Percentiles rank a stretch among this genome's conserved stretches.
Conservation (phyloP, 345 rosid species). For the Barbarea vulgaris region DNA sequence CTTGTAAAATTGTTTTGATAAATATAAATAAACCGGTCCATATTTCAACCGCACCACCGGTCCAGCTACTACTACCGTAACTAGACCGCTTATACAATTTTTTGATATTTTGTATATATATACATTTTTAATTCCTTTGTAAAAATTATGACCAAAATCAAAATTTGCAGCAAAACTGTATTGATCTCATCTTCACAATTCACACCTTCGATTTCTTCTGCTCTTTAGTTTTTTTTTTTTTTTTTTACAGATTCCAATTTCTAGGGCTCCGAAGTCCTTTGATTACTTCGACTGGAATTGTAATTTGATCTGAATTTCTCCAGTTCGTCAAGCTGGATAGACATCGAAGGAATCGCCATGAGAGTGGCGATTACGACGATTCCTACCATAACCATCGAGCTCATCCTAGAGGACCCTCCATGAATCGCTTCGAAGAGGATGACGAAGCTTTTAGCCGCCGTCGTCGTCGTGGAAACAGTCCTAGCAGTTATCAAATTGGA, state of each 20-base stretch:
- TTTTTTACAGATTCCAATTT: constrained; percentile 13
- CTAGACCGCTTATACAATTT: not conserved
- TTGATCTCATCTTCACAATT: constrained; percentile 4
- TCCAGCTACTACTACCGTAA: not conserved
- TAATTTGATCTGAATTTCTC: not conserved
- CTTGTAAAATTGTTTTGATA: not conserved
- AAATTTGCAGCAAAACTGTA: not conserved
- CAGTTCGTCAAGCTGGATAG: constrained; percentile 65
- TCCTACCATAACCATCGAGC: constrained; percentile 44
- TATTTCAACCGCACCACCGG: not conserved
- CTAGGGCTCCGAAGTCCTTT: constrained; percentile 44
- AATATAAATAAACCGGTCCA: not conserved
- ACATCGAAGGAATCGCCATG: constrained; percentile 72
- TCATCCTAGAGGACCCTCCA: constrained; percentile 39
- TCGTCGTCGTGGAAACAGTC: constrained; percentile 65
- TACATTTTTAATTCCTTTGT: no score
- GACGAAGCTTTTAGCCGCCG: constrained; percentile 44
- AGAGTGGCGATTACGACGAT: constrained; percentile 43
- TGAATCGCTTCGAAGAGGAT: constrained; percentile 37
- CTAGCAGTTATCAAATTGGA: constrained; percentile 52
- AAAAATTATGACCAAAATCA: not conserved
- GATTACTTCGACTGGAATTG: constrained; percentile 11
- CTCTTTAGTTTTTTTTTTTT: no score
- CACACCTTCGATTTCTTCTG: not conserved
- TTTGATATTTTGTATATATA: not conserved